Conservation (phyloP, 768 basidiomycete species). For the Lyophyllum decastes region DNA sequence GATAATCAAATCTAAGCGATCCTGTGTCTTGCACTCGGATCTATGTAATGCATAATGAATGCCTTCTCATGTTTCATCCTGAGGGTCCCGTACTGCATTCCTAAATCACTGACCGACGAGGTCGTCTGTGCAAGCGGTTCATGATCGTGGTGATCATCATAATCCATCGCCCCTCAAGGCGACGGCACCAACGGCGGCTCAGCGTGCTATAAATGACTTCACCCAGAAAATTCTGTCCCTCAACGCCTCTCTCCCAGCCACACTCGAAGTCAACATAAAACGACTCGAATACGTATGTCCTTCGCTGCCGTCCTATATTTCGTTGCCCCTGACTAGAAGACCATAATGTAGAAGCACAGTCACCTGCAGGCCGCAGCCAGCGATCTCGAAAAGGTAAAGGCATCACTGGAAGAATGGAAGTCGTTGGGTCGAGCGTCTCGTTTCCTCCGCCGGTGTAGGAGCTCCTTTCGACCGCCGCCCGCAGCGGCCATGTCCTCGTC, state of each 20-base stretch:
- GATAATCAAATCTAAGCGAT: no score
- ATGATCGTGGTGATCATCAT: neutral
- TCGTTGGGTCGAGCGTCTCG: neutral
- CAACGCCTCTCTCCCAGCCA: neutral
- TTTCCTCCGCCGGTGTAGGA: neutral
- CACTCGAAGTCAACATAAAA: neutral
- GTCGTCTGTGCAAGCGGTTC: neutral
- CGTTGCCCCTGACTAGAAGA: neutral
- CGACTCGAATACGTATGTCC: neutral
- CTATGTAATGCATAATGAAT: no score
- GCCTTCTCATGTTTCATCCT: no score
- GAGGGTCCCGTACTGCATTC: no score
- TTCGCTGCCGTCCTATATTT: neutral
- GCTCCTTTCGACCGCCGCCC: slow-evolving; percentile 4
- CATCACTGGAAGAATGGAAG: slow-evolving; percentile 6
- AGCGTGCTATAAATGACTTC: neutral
- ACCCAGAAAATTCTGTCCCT: neutral
- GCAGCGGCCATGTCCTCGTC: slow-evolving; percentile 4
- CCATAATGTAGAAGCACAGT: neutral
- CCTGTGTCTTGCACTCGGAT: no score
- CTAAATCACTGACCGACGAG: neutral
- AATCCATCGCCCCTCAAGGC: neutral
- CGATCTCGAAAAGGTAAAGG: neutral
- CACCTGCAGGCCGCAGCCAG: neutral
- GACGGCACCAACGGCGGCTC: neutral